Evolutionary conservation across 2,329 filamentous ascomycete species (phyloP), one percentile per base, ranked within the genome.

Genomic region (Aureobasidium leucospermi): DNA sequence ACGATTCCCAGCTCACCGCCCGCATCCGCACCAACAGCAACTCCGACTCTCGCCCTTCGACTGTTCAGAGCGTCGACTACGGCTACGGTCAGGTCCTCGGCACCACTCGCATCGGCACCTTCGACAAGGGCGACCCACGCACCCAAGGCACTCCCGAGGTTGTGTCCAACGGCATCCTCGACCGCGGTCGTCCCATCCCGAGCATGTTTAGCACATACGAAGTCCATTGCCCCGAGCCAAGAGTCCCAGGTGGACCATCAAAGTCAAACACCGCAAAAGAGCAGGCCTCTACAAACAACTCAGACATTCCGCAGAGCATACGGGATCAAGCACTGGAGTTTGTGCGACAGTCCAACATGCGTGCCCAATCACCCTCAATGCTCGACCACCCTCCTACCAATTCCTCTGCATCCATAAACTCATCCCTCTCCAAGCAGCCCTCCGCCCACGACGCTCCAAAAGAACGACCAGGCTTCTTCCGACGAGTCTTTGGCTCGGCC

Each of bases 381-480:
- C 43, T 47, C n/a, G 55, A 48, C 23, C 43, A 39, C 1, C 42
- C 55, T 39, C 42, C 42, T 16, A 43, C 58, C 39, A 47, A 48
- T 19, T 48, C 55, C 16, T 47, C 55, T 5, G 32, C 74, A 58
- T 74, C 75, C 47, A 70, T 76, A 58, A 78, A 81, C 61, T 74
- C 78, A 62, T 46, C 45, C 51, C 48, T 53, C 15, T 43, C 45
- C 42, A 57, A 57, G 51, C 58, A 60, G 31, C 48, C 47, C 3
- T 47, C 59, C 11, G 51, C 48, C 8, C 16, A 39, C 4, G 53
- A 58, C 28, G 28, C 45, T 45, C 36, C 52, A 13, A 49, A 43
- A 69, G 86, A 90, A 68, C 85, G 85, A 60, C 89, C 84, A 8
- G 92, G 94, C 19, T 97, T 99, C 77, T 97, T 97, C 77, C 85